Conservation (phyloP, 306 rosid genomes). For the Aeschynomene evenia region DNA sequence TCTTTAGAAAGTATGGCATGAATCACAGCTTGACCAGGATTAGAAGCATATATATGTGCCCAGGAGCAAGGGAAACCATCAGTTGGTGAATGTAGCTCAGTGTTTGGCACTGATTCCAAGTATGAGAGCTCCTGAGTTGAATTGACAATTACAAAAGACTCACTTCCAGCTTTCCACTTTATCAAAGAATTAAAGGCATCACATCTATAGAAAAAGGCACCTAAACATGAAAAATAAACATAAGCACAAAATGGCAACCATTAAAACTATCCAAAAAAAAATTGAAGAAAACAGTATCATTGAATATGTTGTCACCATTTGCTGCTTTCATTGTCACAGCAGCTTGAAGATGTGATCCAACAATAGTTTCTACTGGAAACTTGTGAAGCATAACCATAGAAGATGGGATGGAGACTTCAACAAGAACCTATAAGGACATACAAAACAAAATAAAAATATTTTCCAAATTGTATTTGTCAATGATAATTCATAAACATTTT, state of each 20-base stretch:
- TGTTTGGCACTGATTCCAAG: conserved; percentile 42
- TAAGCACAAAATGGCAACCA: conserved; percentile 31
- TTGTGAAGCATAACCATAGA: conserved; percentile 76
- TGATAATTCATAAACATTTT: not conserved
- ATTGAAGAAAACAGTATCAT: conserved; percentile 25
- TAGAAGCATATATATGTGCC: conserved; percentile 69
- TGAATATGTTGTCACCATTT: conserved; percentile 52
- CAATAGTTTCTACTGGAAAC: conserved; percentile 87
- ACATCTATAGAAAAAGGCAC: conserved; percentile 76
- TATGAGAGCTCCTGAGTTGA: conserved; percentile 50
- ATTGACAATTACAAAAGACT: conserved; percentile 70
- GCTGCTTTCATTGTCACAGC: conserved; percentile 87
- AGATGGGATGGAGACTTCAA: conserved; percentile 78
- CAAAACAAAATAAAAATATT: conserved; percentile 18
- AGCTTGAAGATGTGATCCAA: conserved; percentile 83
- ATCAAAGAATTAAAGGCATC: conserved; percentile 73
- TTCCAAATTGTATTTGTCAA: conserved; percentile 6
- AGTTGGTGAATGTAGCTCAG: conserved; percentile 41
- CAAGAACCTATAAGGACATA: conserved; percentile 54
- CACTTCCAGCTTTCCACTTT: conserved; percentile 83
- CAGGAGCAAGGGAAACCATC: conserved; percentile 74
- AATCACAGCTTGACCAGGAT: conserved; percentile 69
- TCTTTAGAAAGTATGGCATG: conserved; percentile 74
- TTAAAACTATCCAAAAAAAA: not conserved
- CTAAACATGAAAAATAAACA: conserved; percentile 48